A percentile compares a stretch with the other conserved stretches of the same genome.
These are phyloP conservation scores for Quercus gilva DNA, from an alignment of 306 rosid genomes.

Conservation along the genomic window DNA sequence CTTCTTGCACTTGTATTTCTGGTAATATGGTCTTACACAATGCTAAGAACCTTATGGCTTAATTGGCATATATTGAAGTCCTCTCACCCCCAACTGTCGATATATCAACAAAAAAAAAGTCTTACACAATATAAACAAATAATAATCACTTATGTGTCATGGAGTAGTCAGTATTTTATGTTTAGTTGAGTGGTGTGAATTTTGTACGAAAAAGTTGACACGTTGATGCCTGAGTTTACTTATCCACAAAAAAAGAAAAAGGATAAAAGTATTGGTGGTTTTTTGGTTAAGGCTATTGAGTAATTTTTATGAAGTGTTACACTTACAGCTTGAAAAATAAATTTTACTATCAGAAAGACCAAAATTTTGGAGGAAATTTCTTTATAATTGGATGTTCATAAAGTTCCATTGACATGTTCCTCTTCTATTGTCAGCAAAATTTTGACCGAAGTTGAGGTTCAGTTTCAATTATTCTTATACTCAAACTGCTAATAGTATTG, in stretches of 20 bases:
- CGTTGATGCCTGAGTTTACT: neutral
- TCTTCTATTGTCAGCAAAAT: neutral
- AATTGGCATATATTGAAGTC: too few species aligned
- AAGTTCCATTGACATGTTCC: neutral
- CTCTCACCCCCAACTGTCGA: too few species aligned
- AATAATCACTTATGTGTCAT: neutral
- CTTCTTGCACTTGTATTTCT: neutral
- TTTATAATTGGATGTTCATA: neutral
- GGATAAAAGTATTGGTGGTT: neutral
- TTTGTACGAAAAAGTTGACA: neutral
- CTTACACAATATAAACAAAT: neutral
- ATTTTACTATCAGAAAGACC: neutral
- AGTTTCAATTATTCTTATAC: neutral
- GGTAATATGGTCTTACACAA: conserved; percentile 3
- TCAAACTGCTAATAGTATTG: neutral
- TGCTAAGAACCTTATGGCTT: neutral
- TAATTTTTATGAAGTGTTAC: neutral
- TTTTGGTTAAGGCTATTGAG: neutral
- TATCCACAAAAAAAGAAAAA: too few species aligned
- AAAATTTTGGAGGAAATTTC: neutral
- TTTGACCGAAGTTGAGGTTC: neutral
- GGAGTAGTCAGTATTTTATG: neutral
- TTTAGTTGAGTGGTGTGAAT: neutral
- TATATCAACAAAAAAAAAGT: neutral
- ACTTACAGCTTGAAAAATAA: neutral